Evolutionary conservation across 805 yeast genomes (phyloP), one percentile per base, ranked within the genome.

Genomic region (Zygosaccharomyces bisporus): DNA sequence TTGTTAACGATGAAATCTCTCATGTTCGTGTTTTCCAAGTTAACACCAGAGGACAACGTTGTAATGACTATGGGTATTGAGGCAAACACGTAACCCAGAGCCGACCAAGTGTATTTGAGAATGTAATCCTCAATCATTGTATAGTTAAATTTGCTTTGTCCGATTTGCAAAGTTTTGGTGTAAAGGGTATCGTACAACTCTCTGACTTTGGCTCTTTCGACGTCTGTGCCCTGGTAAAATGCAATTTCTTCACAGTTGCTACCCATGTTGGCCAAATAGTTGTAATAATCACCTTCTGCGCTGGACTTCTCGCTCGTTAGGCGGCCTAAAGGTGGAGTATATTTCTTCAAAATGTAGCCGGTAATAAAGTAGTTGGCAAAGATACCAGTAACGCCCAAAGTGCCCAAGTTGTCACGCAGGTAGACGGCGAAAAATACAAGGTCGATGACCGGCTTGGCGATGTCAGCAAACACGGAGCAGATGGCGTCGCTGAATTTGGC

Each of bases 191-290:
- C 62, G 60, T 83, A 89, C 13, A 84, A 74, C 32, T 72, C 73
- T 27, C 65, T 67, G 40, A 89, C 77, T 56, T 85, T 85, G 6
- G 66, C 57, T 57, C 82, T 83, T 64, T 90, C 97, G 47, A 89
- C 76, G 9, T 73, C 70, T 0, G 91, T 81, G 16, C 98, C 98
- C 60, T 89, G 89, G 63, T 89, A 90, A 60, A 90, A 90, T 0
- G 96, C 95, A 55, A 90, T 88, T 61, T 90, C 97, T 67, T 90
- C 98, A 58, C 89, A 83, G 58, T 90, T 90, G 46, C 83, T 83
- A 58, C 88, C 88, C 62, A 90, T 73, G 58, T 86, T 86, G 57
- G 88, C 70, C 61, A 90, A 95, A 54, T 86, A 83, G 54, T 86
- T 88, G 63, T 89, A 86, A 61, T 86, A 90, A 45, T 84, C 83